Base-by-base conservation (phyloP, 2,329 filamentous ascomycete genomes). In the Clarireedia sp. region DNA sequence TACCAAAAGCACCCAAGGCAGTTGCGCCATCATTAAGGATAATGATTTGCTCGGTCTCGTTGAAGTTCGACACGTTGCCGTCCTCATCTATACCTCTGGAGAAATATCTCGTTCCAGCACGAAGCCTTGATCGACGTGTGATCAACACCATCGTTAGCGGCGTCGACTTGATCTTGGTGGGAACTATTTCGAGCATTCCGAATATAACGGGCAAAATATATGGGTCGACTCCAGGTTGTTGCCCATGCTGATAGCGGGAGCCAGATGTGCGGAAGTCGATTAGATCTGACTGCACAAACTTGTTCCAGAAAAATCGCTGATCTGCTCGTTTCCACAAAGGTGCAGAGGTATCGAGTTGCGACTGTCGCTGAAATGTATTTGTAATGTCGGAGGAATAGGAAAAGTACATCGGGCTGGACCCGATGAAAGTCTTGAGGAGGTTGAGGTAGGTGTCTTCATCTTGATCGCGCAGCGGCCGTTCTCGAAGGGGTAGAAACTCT, bases 261-360 rank as follows among this genome's bases (percentile, higher is more conserved):
- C 82, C 82, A 37, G 67, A 72, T 40, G 77, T 81, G 59, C 92
- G 85, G 69, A 96, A 95, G 69, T 96, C 84, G 66, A 97, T 96
- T 57, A 99, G 74, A 67, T 96, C 90, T 7, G 88, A 86, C 70
- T 92, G 89, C 48, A 97, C 80, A 71, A 96, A 95, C 61, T 86
- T 86, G 73, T 99, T 99, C 90, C 92, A 99, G 77, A 96, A 99
- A 78, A 99, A 99, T 61, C 94, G 89, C 69, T 97, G 91, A 71
- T 99, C 94, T 60, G 92, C 86, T 63, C 90, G 80, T 76, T 87
- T 86, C 94, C 94, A 99, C 56, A 97, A 73, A 12, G 94, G 91
- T 54, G 79, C 75, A 16, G 80, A 80, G 55, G 76, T 74, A 69
- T 95, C 83, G 61, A 83, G 77, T 63, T 91, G 83, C 3, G 91